Evolutionary conservation across 768 basidiomycete genomes (phyloP).

Genomic region (Leucogyrophana mollusca): DNA sequence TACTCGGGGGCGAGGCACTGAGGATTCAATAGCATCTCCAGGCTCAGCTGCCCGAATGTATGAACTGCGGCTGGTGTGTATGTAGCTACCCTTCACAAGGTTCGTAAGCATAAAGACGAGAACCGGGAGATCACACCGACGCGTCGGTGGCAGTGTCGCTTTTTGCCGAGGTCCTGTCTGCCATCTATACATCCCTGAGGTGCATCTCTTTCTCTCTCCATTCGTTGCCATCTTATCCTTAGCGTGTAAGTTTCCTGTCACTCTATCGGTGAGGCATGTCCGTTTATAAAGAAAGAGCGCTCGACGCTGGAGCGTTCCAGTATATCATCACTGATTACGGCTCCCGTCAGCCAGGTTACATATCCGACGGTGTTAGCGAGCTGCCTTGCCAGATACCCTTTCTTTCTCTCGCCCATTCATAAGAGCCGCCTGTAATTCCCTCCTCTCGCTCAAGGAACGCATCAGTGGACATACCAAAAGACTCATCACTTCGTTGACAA

Average conservation of each 20-base stretch:
- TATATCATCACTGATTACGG: constrained; percentile 9
- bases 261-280: no score
- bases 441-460: constrained; percentile 1
- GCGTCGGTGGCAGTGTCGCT: constrained; percentile 10
- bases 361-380: constrained; percentile 7
- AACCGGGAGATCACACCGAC: no score
- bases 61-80: neutral
- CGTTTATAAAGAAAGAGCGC: no score
- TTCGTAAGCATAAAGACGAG: neutral
- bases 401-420: constrained; percentile 3
- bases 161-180: constrained; percentile 11
- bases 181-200: constrained; percentile 2
- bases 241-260: no score
- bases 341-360: constrained; percentile 7
- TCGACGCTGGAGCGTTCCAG: no score
- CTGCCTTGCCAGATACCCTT: constrained; percentile 3
- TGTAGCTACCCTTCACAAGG: neutral
- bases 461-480: constrained; percentile 3
- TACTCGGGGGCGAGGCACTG: no score
- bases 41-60: neutral
- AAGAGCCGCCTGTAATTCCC: neutral
- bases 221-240: neutral
- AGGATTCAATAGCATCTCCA: no score
- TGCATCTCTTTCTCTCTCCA: constrained; percentile 1
- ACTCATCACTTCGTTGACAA: constrained; percentile 2